Base-by-base conservation (phyloP, 495 filamentous ascomycete genomes). In the Penicillium parvum region DNA sequence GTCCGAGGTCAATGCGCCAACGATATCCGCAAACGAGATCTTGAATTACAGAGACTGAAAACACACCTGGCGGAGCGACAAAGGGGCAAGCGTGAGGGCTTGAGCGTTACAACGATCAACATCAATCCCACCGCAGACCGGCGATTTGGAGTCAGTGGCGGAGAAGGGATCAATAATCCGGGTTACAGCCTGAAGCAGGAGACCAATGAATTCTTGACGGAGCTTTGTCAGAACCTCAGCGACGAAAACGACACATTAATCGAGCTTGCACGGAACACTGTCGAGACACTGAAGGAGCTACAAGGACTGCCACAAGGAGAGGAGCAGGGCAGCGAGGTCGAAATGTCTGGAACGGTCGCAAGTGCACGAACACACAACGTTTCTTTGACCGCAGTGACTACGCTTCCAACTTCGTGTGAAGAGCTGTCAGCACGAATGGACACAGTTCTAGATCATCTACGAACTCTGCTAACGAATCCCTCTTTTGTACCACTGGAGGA, bases 401-500 rank as follows among this genome's bases (percentile, higher is more conserved):
- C 55, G n/a, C 60, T 71, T 27, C 68, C 71, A 32, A 58, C 80
- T 3, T 84, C 79, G 19, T 88, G 83, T 57, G 85, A 88, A 34
- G 81, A 83, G 18, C 66, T 97, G 29, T 79, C 86, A 0, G 48
- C 58, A 5, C 84, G 91, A 40, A 76, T 95, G 64, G 82, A 88
- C 18, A 63, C 62, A 3, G 81, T 91, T 1, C 72, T 97, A 43
- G 80, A 85, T 37, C 87, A 92, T 49, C 71, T 97, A 34, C 78
- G 83, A 47, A 86, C 75, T 3, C 72, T 98, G 25, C 71, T 98
- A 19, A 95, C 90, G 8, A 96, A 96, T 49, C 92, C 92, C 4
- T 91, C 87, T 7, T 98, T 97, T 63, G 92, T 96, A 21, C 86
- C 92, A 0, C 74, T 98, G n/a, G 94, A 97, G 57, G 84, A 96